Evolutionary conservation across 495 filamentous ascomycete species (phyloP), one percentile per base, ranked within the genome.

Genomic region (Aspergillus diversus): DNA sequence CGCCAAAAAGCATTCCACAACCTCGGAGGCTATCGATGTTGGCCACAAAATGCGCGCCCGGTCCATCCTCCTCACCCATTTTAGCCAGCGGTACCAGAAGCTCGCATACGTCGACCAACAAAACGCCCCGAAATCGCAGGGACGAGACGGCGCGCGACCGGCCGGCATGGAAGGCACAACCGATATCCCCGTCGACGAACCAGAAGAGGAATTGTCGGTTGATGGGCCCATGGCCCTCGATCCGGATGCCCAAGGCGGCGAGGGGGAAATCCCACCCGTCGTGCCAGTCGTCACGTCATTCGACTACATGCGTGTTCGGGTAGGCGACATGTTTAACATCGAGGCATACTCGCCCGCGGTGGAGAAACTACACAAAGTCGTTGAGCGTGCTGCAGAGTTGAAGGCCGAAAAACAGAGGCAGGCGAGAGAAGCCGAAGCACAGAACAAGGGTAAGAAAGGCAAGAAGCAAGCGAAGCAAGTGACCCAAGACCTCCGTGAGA

Each of bases 21-120:
- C 89, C 42, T 79, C 83, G 15, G 95, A 98, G 75, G 95, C 95
- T 13, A 79, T 99, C 13, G 84, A 81, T 46, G 83, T 97, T 5
- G 96, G 87, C 31, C 82, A 81, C 32, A 75, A 75, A 33, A 99
- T 99, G 96, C 69, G 82, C 13, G 94, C 93, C 1, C 81, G 84
- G 56, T 78, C 88, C 21, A 84, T 93, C 16, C 67, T 97, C 58
- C 80, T 99, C 47, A 98, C 96, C 27, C 95, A 99, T 76, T 99
- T 99, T 76, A 90, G 87, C 34, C 95, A 99, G 74, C 81, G 95
- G n/a, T 99, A 99, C 74, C 90, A 92, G 68, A 97, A 97, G 77
- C 69, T 94, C 31, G 64, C 61, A 16, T 33, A 63, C 12, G 34
- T 75, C 5, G 68, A 77, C 13, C 16, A 52, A 59, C 5, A 43